Conservation (phyloP, 306 rosid species). For the Vigna angularis region DNA sequence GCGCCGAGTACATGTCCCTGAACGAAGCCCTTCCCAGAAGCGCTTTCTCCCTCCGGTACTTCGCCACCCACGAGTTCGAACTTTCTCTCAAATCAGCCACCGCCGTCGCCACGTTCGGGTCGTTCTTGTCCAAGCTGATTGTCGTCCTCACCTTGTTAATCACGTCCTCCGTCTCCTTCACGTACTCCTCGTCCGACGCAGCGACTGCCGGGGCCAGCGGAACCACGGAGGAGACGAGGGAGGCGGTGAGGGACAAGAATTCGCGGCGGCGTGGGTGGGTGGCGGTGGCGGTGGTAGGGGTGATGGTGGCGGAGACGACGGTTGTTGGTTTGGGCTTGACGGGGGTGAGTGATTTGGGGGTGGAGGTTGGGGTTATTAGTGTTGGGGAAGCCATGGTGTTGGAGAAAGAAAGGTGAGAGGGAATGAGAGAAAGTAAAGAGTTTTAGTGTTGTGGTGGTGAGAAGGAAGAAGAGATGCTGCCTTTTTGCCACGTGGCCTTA, state of each 20-base stretch:
- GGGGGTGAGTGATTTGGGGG: slow-evolving; percentile 64
- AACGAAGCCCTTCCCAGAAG: slow-evolving; percentile 83
- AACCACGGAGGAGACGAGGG: slow-evolving; percentile 50
- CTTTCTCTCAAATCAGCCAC: slow-evolving; percentile 83
- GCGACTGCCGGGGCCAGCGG: slow-evolving; percentile 64
- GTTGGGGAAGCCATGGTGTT: slow-evolving; percentile 79
- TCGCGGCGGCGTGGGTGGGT: slow-evolving; percentile 69
- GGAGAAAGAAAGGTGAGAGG: not conserved
- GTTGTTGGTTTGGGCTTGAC: slow-evolving; percentile 56
- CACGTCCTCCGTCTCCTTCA: slow-evolving; percentile 79
- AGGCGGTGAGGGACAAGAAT: slow-evolving; percentile 61
- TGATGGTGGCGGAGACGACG: slow-evolving; percentile 5
- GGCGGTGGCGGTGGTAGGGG: slow-evolving; percentile 1
- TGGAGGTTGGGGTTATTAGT: slow-evolving; percentile 85
- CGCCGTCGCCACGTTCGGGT: slow-evolving; percentile 75
- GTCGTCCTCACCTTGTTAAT: slow-evolving; percentile 76
- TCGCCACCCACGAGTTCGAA: slow-evolving; percentile 94
- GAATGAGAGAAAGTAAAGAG: not conserved
- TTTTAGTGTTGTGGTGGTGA: slow-evolving; percentile 36
- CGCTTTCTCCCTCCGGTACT: slow-evolving; percentile 83
- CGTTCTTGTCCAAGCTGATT: slow-evolving; percentile 73
- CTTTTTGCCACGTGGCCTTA: slow-evolving; percentile 87
- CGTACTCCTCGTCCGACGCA: slow-evolving; percentile 77
- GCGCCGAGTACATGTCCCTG: slow-evolving; percentile 88
- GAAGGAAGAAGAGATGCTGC: slow-evolving; percentile 39